Percentiles rank a stretch among this genome's conserved stretches.
Evolutionary conservation across 495 filamentous ascomycete genomes (phyloP).

Genomic region (Xylaria castorea): DNA sequence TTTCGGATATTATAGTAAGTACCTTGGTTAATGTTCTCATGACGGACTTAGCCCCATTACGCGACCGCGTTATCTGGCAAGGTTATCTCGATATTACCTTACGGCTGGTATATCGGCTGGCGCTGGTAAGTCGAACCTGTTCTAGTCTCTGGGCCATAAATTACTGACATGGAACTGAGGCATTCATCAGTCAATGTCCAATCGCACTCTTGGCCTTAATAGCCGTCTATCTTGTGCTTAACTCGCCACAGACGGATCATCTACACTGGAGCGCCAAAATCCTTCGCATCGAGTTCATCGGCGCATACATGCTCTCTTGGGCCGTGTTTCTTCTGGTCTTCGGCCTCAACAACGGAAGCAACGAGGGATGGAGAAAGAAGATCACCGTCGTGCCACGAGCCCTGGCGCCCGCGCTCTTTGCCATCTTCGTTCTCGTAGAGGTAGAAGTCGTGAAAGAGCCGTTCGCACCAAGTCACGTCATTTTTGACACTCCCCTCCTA

Average conservation of each 20-base stretch:
- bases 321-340: constrained; percentile 76
- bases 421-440: constrained; percentile 74
- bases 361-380: constrained; percentile 68
- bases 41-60: constrained; percentile 76
- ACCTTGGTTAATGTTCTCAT: constrained; percentile 79
- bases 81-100: constrained; percentile 84
- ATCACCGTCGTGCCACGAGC: constrained; percentile 66
- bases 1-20: constrained; percentile 62
- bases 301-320: constrained; percentile 71
- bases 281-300: constrained; percentile 78
- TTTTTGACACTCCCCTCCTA: constrained; percentile 73
- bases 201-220: constrained; percentile 71
- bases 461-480: constrained; percentile 79
- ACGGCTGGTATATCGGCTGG: constrained; percentile 76
- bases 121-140: constrained; percentile 64
- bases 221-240: constrained; percentile 65
- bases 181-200: constrained; percentile 75
- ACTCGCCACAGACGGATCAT: constrained; percentile 64
- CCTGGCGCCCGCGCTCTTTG: constrained; percentile 66
- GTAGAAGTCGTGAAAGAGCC: constrained; percentile 73
- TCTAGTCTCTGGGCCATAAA: background rate
- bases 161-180: constrained; percentile 49
- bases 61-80: constrained; percentile 82
- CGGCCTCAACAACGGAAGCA: constrained; percentile 80
- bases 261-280: constrained; percentile 58